Conservation (phyloP, 805 yeast species). For the Saturnispora sanitii region DNA sequence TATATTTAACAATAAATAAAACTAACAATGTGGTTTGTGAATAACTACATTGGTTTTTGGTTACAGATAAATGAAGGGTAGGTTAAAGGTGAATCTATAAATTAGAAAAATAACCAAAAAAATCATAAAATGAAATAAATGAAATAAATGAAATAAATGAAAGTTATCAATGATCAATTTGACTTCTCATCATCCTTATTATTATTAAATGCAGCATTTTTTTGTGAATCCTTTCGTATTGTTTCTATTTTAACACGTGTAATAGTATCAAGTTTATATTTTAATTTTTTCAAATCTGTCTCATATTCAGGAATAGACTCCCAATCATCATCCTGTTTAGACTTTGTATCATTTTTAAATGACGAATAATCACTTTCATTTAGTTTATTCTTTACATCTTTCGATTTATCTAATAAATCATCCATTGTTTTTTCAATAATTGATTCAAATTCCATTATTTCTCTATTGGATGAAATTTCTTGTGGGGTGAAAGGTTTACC, state of each 20-base stretch:
- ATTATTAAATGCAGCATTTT: background rate
- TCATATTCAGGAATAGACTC: constrained; percentile 1
- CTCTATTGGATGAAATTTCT: constrained; percentile 1
- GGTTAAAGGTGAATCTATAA: too few relatives aligned
- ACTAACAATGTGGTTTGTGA: too few relatives aligned
- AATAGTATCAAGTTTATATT: background rate
- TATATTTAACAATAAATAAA: background rate
- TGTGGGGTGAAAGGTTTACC: constrained; percentile 13
- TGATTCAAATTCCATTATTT: background rate
- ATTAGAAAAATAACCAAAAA: too few relatives aligned
- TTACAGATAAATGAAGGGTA: too few relatives aligned
- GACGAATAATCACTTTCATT: background rate
- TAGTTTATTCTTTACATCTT: background rate
- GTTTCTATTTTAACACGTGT: background rate
- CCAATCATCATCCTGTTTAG: constrained; percentile 5
- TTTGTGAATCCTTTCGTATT: background rate
- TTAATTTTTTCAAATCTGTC: background rate
- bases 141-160: too few relatives aligned
- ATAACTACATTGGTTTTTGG: too few relatives aligned
- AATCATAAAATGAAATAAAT: too few relatives aligned
- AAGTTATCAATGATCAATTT: too few relatives aligned
- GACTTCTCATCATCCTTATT: too few relatives aligned
- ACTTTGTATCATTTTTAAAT: background rate
- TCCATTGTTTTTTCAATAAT: background rate
- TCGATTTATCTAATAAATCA: background rate